Evolutionary conservation across 78 protist species (phyloP).

Genomic region (Dictyostelium capitatum): DNA sequence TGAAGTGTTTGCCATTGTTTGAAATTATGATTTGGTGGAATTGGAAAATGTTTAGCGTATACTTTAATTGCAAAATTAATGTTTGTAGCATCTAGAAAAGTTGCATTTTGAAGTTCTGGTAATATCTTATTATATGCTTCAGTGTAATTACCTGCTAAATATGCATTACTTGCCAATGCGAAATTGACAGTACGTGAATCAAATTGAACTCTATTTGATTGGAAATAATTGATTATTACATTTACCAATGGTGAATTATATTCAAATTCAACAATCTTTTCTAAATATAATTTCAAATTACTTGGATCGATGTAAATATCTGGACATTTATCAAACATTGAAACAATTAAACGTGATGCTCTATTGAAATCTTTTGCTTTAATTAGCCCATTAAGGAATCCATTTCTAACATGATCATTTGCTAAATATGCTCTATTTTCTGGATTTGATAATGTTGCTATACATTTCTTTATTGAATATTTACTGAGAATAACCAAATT

Average conservation of each 20-base stretch:
- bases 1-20: not conserved
- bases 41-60: not conserved
- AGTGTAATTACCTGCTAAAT: not conserved
- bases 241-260: not conserved
- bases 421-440: not conserved
- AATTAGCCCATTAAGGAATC: not conserved
- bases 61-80: not conserved
- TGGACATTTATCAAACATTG: not conserved
- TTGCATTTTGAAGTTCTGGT: too few relatives aligned
- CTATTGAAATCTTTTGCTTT: not conserved
- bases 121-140: not conserved
- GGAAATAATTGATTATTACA: not conserved
- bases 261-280: not conserved
- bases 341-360: not conserved
- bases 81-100: not conserved
- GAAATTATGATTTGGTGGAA: not conserved
- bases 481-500: not conserved
- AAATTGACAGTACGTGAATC: not conserved
- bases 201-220: not conserved
- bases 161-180: not conserved
- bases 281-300: not conserved
- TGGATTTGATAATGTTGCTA: not conserved
- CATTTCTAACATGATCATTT: slow-evolving; percentile 3
- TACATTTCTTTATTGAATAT: not conserved
- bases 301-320: not conserved